Evolutionary conservation across 495 filamentous ascomycete genomes (phyloP), one percentile per base, ranked within the genome.

Genomic region (Podospora didyma): DNA sequence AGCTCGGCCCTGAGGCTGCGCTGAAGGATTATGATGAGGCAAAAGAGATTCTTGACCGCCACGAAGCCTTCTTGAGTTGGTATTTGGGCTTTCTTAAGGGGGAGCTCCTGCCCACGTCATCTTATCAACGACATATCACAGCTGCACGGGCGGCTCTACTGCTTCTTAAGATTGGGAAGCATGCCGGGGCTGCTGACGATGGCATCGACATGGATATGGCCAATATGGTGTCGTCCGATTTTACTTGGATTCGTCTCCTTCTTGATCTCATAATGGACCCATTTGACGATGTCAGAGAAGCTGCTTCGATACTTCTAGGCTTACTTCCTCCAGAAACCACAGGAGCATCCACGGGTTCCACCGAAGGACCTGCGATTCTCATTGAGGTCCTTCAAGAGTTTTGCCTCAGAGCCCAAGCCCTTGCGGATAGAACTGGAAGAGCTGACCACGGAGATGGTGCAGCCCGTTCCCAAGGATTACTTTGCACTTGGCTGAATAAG

Each of bases 391-490:
- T 79, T 16, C 48, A 48, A 46, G 53, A 57, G n/a, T 77, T 78
- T 41, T 73, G 69, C 48, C n/a, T 54, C 5, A 72, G 80, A 48
- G 86, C 89, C n/a, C 79, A 85, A 60, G 76, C 74, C 11, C 60
- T 76, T 26, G 79, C 86, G 23, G 65, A 77, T 17, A 69, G 65
- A 34, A 92, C 88, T 20, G 90, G 88, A 19, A 80, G 92, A 28
- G 92, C 90, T 28, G 90, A 95, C 61, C 88, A 92, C 67, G 89
- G 89, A 6, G 92, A 96, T 67, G 89, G 90, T 11, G 84, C 89
- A 53, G 90, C 89, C 46, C 82, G 89, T 58, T 72, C 79, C 64
- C 71, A 74, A 66, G 65, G 75, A 67, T 50, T 90, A 63, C 57
- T 83, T 46, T 74, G 73, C 64, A 62, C 73, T 63, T 66, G 68